These are phyloP conservation scores for Eutypa lata DNA, from an alignment of 2,329 filamentous ascomycete genomes.

Conservation along the genomic window DNA sequence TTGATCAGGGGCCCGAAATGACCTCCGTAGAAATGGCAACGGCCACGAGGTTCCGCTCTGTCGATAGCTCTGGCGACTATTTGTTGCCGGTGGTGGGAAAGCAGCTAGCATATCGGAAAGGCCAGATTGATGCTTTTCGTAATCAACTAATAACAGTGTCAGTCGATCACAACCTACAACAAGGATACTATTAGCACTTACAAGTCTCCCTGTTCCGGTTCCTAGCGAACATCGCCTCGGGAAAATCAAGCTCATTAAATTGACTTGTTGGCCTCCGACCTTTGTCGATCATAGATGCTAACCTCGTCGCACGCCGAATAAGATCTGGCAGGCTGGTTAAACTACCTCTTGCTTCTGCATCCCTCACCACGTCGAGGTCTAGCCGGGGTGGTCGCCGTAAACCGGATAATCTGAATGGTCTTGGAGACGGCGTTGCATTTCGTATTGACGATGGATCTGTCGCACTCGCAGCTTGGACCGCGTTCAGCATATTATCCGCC, in stretches of 20 bases:
- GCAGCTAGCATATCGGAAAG: conserved; percentile 64
- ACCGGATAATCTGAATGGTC: conserved; percentile 47
- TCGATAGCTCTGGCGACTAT: conserved; percentile 36
- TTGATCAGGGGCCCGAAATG: conserved; percentile 17
- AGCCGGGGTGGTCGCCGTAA: conserved; percentile 68
- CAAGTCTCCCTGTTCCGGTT: conserved; percentile 34
- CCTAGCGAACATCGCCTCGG: conserved; percentile 39
- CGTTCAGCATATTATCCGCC: conserved; percentile 46
- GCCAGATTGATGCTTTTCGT: conserved; percentile 47
- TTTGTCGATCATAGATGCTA: conserved; percentile 84
- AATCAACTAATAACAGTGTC: conserved; percentile 27
- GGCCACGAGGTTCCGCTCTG: conserved; percentile 52
- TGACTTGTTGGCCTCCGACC: conserved; percentile 65
- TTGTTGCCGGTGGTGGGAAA: conserved; percentile 58
- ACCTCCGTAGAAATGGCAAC: conserved; percentile 30
- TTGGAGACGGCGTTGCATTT: conserved; percentile 24
- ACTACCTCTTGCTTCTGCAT: conserved; percentile 81
- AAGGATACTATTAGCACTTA: background rate
- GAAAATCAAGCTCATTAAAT: conserved; percentile 52
- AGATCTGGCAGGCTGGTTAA: conserved; percentile 89
- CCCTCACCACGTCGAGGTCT: conserved; percentile 77
- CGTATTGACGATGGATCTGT: conserved; percentile 35
- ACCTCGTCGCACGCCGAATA: conserved; percentile 79
- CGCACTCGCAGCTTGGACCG: conserved; percentile 47
- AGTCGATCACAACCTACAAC: conserved; percentile 1